Evolutionary conservation across 768 basidiomycete species (phyloP).

Genomic region (Auriscalpium vulgare): DNA sequence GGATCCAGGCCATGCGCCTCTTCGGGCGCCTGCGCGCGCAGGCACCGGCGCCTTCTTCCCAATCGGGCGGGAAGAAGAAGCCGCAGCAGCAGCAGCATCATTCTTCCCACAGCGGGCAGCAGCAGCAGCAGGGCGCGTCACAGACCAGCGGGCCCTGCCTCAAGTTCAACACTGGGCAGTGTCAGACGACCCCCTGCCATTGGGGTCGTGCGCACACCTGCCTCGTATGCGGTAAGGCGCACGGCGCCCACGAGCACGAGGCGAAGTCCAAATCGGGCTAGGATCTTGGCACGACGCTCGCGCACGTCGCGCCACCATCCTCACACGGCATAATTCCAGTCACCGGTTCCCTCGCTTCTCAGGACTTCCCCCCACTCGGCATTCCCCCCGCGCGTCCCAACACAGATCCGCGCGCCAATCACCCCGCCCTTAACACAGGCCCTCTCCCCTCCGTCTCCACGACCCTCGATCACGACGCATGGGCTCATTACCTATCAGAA

Average conservation of each 20-base stretch:
- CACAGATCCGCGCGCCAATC: constrained; percentile 11
- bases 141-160: neutral
- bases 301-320: neutral
- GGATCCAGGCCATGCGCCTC: neutral
- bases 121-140: no score
- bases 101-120: no score
- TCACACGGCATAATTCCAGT: no score
- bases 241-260: neutral
- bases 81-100: neutral
- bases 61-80: neutral
- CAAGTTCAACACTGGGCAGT: neutral
- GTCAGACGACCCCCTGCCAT: neutral
- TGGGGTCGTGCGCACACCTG: neutral
- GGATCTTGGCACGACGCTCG: neutral
- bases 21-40: neutral
- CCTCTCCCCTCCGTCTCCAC: neutral
- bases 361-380: neutral
- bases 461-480: constrained; percentile 3
- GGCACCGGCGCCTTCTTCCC: neutral
- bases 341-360: neutral
- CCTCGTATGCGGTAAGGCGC: neutral
- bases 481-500: constrained; percentile 7
- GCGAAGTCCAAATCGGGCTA: neutral
- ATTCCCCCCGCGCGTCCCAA: constrained; percentile 9
- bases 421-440: neutral